phyloP scores from a whole-genome alignment of 371 early-diverging fungal genomes.

The Mucor mucedo region DNA sequence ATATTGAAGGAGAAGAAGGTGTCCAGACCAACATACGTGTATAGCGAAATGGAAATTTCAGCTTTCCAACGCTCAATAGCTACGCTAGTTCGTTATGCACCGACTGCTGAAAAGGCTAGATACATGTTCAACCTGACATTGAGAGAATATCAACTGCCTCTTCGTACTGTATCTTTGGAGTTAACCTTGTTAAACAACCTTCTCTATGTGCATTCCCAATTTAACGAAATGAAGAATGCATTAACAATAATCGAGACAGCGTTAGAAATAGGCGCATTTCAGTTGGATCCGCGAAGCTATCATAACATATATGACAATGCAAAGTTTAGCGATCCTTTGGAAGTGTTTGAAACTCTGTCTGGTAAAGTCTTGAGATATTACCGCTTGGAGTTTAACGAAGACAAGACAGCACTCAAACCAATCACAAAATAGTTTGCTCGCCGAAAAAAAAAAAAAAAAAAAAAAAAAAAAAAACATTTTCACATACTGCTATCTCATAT shows the following conservation, averaged over 20 bases:
- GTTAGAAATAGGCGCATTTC: conserved; percentile 5
- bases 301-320: not conserved
- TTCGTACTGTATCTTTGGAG: conserved; percentile 12
- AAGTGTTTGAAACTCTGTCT: not conserved
- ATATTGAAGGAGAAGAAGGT: not conserved
- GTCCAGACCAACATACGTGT: not conserved
- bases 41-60: not conserved
- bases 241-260: not conserved
- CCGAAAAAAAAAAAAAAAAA: too few relatives aligned
- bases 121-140: conserved; percentile 15
- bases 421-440: not conserved
- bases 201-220: conserved; percentile 8
- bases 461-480: too few relatives aligned
- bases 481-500: too few relatives aligned
- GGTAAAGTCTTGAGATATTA: not conserved
- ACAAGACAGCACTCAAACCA: not conserved
- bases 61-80: conserved; percentile 13
- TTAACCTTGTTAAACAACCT: conserved; percentile 23
- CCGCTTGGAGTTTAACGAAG: conserved; percentile 1
- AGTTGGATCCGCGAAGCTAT: not conserved
- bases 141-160: conserved; percentile 3
- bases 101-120: conserved; percentile 8
- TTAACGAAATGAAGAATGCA: conserved; percentile 8
- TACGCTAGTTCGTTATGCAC: conserved; percentile 28
- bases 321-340: not conserved